These are phyloP conservation scores for Malassezia sympodialis DNA, from an alignment of 1,284 basidiomycete genomes.

Conservation along the genomic window DNA sequence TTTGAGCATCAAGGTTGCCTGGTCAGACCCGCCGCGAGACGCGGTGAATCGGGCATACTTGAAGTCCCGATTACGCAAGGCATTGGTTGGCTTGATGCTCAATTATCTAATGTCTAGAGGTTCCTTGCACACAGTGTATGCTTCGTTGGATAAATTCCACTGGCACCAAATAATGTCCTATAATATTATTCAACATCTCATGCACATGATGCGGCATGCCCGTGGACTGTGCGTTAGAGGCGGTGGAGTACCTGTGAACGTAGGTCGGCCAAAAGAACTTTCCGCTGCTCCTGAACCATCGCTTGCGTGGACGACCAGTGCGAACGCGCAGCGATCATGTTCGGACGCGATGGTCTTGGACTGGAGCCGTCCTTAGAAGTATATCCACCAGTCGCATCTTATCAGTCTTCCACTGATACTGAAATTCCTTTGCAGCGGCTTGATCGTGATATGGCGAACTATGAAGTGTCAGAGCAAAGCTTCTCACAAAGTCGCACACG, in stretches of 20 bases:
- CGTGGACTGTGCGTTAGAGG: neutral
- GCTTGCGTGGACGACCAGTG: neutral
- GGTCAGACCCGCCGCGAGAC: too few species aligned
- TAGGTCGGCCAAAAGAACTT: neutral
- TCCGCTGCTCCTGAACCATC: neutral
- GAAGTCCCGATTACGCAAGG: too few species aligned
- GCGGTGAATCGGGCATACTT: too few species aligned
- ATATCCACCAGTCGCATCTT: neutral
- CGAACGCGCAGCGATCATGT: neutral
- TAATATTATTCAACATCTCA: neutral
- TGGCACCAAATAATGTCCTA: neutral
- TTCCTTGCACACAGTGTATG: neutral
- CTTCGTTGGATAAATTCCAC: neutral
- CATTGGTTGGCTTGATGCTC: neutral
- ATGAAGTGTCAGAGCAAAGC: neutral
- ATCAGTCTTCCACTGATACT: neutral
- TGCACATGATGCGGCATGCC: neutral
- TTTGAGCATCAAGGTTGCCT: too few species aligned
- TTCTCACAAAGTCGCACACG: neutral
- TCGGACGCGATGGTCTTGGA: slow-evolving; percentile 3
- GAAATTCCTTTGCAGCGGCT: neutral
- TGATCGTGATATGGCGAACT: neutral
- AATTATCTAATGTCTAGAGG: neutral
- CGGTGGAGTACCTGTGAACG: neutral
- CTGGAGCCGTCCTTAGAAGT: neutral